Evolutionary conservation across 805 yeast genomes (phyloP).

Genomic region (Millerozyma acaciae): DNA sequence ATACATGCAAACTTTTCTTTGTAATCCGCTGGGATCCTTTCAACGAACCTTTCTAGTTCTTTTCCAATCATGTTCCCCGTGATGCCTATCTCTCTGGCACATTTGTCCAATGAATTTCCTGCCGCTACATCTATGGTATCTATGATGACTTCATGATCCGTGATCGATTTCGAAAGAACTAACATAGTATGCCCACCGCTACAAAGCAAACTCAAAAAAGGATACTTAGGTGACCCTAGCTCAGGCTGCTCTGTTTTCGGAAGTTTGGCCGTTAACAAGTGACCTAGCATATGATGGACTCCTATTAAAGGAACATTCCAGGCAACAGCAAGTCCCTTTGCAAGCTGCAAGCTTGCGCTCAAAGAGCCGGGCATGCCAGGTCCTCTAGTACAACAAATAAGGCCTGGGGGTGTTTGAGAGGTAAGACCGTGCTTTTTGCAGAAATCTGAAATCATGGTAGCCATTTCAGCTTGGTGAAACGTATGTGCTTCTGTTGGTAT

Average conservation of each 20-base stretch:
- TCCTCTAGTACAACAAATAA: slow-evolving; percentile 88
- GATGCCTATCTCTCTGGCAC: slow-evolving; percentile 81
- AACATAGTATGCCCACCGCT: slow-evolving; percentile 96
- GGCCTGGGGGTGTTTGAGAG: slow-evolving; percentile 47
- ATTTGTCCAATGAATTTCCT: slow-evolving; percentile 91
- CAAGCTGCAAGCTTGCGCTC: slow-evolving; percentile 75
- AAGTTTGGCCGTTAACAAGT: slow-evolving; percentile 52
- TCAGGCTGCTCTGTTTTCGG: slow-evolving; percentile 41
- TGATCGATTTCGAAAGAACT: slow-evolving; percentile 58
- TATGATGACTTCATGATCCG: slow-evolving; percentile 67
- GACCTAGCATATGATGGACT: slow-evolving; percentile 96
- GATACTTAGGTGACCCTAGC: slow-evolving; percentile 50
- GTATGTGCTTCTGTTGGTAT: slow-evolving; percentile 79
- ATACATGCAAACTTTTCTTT: slow-evolving; percentile 16
- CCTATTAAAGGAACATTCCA: slow-evolving; percentile 79
- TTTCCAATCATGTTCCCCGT: slow-evolving; percentile 82
- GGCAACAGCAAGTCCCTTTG: slow-evolving; percentile 79
- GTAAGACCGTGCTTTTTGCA: slow-evolving; percentile 33
- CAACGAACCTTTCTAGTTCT: slow-evolving; percentile 62
- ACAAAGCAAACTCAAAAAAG: slow-evolving; percentile 72
- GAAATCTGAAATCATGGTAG: slow-evolving; percentile 45
- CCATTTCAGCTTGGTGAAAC: slow-evolving; percentile 66
- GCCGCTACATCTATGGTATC: slow-evolving; percentile 85
- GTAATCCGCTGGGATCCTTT: slow-evolving; percentile 27
- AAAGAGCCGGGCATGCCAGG: slow-evolving; percentile 96